These are phyloP conservation scores for Saturnispora dispora DNA, from an alignment of 805 yeast species.

Conservation along the genomic window DNA sequence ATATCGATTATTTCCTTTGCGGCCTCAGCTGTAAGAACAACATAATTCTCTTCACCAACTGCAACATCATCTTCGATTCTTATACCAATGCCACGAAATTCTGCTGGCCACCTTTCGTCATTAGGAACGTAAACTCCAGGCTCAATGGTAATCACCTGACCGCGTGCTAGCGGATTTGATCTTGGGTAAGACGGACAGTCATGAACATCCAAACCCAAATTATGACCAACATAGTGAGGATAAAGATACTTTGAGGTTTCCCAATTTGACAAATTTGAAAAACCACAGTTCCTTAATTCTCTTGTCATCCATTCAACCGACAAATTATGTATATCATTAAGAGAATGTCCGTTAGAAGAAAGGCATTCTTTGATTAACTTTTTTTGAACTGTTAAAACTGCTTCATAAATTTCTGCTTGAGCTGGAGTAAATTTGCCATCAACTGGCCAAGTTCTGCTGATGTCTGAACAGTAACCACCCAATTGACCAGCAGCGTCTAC, in stretches of 20 bases:
- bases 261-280: slow-evolving; percentile 39
- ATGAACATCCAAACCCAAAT: slow-evolving; percentile 86
- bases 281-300: slow-evolving; percentile 69
- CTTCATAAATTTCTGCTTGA: slow-evolving; percentile 81
- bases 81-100: slow-evolving; percentile 82
- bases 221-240: slow-evolving; percentile 95
- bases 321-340: slow-evolving; percentile 67
- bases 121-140: slow-evolving; percentile 92
- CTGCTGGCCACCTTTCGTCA: slow-evolving; percentile 61
- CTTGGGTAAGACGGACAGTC: slow-evolving; percentile 64
- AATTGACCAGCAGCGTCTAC: slow-evolving; percentile 92
- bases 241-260: slow-evolving; percentile 53
- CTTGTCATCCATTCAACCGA: slow-evolving; percentile 50
- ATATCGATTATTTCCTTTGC: slow-evolving; percentile 80
- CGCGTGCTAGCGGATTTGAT: slow-evolving; percentile 41
- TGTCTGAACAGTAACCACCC: slow-evolving; percentile 95
- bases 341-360: slow-evolving; percentile 39
- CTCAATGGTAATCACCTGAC: slow-evolving; percentile 88
- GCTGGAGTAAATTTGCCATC: slow-evolving; percentile 63
- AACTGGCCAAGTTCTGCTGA: slow-evolving; percentile 94
- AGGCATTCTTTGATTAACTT: slow-evolving; percentile 65
- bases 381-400: slow-evolving; percentile 76
- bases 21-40: slow-evolving; percentile 68
- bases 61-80: slow-evolving; percentile 93
- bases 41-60: slow-evolving; percentile 49